Percentiles rank a stretch among this genome's conserved stretches.
phyloP scores from a whole-genome alignment of 2,329 filamentous ascomycete species.

The Thermochaetoides dissita region DNA sequence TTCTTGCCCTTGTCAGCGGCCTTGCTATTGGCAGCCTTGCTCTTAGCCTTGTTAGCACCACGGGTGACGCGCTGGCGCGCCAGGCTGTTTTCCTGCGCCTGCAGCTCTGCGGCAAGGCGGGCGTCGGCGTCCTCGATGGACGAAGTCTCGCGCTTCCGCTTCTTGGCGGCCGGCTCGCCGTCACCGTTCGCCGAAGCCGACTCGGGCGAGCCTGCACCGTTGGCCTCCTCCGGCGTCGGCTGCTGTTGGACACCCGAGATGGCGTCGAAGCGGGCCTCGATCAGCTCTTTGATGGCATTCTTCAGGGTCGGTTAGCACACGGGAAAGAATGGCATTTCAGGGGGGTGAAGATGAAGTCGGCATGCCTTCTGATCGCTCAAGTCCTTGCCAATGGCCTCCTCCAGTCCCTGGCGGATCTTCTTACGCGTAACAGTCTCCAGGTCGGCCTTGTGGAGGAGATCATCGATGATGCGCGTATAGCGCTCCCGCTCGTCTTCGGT shows the following conservation, averaged over 20 bases:
- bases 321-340: too few species aligned
- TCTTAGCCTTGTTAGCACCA: slow-evolving; percentile 45
- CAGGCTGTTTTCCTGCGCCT: slow-evolving; percentile 76
- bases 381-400: slow-evolving; percentile 41
- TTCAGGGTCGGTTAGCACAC: slow-evolving; percentile 19
- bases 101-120: slow-evolving; percentile 69
- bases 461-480: slow-evolving; percentile 47
- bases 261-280: slow-evolving; percentile 61
- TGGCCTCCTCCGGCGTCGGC: slow-evolving; percentile 25
- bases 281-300: slow-evolving; percentile 57
- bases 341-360: not conserved
- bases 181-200: slow-evolving; percentile 20
- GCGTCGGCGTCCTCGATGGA: slow-evolving; percentile 65
- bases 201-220: slow-evolving; percentile 21
- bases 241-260: slow-evolving; percentile 38
- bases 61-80: slow-evolving; percentile 58
- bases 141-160: slow-evolving; percentile 47
- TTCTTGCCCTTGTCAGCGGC: slow-evolving; percentile 45
- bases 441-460: slow-evolving; percentile 42
- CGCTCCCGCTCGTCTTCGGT: slow-evolving; percentile 32
- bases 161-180: slow-evolving; percentile 32
- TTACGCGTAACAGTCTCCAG: slow-evolving; percentile 51
- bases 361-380: slow-evolving; percentile 44
- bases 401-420: slow-evolving; percentile 44
- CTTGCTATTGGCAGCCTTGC: slow-evolving; percentile 46